Conservation (phyloP, 1,284 basidiomycete genomes). For the Boletus putidus region DNA sequence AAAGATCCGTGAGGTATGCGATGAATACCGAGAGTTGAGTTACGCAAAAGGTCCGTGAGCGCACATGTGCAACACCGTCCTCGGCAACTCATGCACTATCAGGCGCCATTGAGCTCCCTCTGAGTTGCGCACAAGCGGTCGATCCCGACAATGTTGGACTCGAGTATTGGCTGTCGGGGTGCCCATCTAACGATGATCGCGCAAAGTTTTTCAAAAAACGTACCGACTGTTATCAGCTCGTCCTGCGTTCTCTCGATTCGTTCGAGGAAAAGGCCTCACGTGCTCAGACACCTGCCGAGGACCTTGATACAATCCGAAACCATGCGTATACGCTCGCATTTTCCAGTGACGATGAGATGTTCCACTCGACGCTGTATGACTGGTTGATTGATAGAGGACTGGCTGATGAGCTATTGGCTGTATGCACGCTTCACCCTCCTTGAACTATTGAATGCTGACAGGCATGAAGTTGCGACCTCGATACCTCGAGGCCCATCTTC, state of each 20-base stretch:
- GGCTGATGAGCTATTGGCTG: conserved; percentile 89
- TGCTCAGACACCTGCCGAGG: conserved; percentile 42
- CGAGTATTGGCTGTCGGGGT: conserved; percentile 75
- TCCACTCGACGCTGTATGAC: conserved; percentile 93
- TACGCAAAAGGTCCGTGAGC: conserved; percentile 69
- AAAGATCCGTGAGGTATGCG: conserved; percentile 80
- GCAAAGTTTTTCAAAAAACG: conserved; percentile 61
- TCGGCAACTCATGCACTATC: conserved; percentile 10
- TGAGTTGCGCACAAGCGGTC: conserved; percentile 79
- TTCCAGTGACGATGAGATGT: conserved; percentile 84
- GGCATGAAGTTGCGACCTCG: conserved; percentile 72
- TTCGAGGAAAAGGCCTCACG: conserved; percentile 66
- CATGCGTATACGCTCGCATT: conserved; percentile 85
- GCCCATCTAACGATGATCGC: conserved; percentile 62
- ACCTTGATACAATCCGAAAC: conserved; percentile 64
- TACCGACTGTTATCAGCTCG: conserved; percentile 77
- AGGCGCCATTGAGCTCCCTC: conserved; percentile 86
- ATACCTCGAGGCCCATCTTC: conserved; percentile 86
- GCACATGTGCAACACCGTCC: not conserved
- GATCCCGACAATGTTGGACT: conserved; percentile 79
- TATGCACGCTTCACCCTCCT: conserved; percentile 39
- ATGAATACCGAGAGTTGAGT: conserved; percentile 82
- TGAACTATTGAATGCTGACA: conserved; percentile 11
- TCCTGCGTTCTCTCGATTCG: conserved; percentile 76
- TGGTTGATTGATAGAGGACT: conserved; percentile 83